Evolutionary conservation across 192 early-diverging fungal genomes (phyloP), one percentile per base, ranked within the genome.

Genomic region (Umbelopsis sp.): DNA sequence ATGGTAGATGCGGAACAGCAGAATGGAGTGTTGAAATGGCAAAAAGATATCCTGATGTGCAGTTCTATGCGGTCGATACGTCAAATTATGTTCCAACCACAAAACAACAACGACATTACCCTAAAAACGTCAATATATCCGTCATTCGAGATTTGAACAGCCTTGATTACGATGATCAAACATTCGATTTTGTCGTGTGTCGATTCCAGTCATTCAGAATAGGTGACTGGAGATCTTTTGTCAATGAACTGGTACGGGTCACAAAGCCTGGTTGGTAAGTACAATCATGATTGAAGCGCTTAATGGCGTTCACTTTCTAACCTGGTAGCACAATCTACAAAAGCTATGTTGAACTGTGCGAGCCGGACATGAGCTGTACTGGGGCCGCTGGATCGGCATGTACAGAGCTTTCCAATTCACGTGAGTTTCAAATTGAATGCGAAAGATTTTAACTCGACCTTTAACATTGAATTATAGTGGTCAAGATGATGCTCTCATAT

Each of bases 101-200:
- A 0, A 61, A 21, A 21, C 48, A 61, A 35, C 55, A 33, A 12
- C 27, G 55, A 15, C 55, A 61, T 61, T 0, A n/a, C 5, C 55
- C 55, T 12, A 61, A 61, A 35, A 61, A 61, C 13, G 55, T 61
- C 1, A 35, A 2, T 18, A 61, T 61, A n/a, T 18, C 21, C 1
- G 25, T 33, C 18, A 25, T 25, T 33, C 55, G 27, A 16, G 55
- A 18, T 12, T 25, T 61, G 11, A 25, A 61, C 15, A 11, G 16
- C 33, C 25, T 61, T 16, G 15, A 12, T 3, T 61, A 27, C 13
- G 13, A 13, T 25, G 55, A 61, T 25, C 55, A 61, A 35, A 27
- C 55, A 13, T 61, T 61, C 30, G 55, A 61, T 30, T 61, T n/a
- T 33, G 55, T 61, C 33, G 33, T 61, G 30, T 61, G 55, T 30